phyloP scores from a whole-genome alignment of 148 eudicot genomes.

The Mesembryanthemum crystallinum region DNA sequence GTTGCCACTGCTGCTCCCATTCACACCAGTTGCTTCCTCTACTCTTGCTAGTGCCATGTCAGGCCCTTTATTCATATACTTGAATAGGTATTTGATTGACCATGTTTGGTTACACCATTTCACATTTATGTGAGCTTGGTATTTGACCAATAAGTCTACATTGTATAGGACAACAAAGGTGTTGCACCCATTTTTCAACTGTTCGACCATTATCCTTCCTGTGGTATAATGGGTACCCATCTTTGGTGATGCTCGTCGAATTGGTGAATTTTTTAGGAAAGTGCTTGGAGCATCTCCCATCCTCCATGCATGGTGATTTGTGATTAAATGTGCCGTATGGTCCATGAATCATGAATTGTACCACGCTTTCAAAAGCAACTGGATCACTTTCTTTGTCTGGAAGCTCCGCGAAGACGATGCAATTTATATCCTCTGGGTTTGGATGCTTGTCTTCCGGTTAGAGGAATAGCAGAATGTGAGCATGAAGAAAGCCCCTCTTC shows the following conservation, averaged over 20 bases:
- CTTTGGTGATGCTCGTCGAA: background rate
- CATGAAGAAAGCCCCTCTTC: slow-evolving; percentile 13
- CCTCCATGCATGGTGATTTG: background rate
- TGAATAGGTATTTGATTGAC: slow-evolving; percentile 13
- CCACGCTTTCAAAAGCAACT: background rate
- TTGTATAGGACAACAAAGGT: slow-evolving; percentile 5
- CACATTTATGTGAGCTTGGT: slow-evolving; percentile 3
- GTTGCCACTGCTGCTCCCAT: too few relatives aligned
- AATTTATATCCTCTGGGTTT: background rate
- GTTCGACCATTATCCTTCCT: background rate
- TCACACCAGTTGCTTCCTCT: background rate
- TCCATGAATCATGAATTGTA: slow-evolving; percentile 13
- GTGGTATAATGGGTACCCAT: slow-evolving; percentile 11
- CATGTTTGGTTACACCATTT: slow-evolving; percentile 5
- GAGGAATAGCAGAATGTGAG: slow-evolving; percentile 6
- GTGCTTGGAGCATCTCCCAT: background rate
- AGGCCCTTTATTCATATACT: slow-evolving; percentile 24
- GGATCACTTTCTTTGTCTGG: background rate
- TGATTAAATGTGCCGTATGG: background rate
- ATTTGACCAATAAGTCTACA: slow-evolving; percentile 3
- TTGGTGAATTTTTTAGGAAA: background rate
- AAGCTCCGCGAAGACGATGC: slow-evolving; percentile 10
- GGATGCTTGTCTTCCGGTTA: background rate
- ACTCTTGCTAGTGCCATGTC: background rate
- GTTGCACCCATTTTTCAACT: background rate